Conservation (phyloP, 2,329 filamentous ascomycete genomes). For the Microcera coccophila region DNA sequence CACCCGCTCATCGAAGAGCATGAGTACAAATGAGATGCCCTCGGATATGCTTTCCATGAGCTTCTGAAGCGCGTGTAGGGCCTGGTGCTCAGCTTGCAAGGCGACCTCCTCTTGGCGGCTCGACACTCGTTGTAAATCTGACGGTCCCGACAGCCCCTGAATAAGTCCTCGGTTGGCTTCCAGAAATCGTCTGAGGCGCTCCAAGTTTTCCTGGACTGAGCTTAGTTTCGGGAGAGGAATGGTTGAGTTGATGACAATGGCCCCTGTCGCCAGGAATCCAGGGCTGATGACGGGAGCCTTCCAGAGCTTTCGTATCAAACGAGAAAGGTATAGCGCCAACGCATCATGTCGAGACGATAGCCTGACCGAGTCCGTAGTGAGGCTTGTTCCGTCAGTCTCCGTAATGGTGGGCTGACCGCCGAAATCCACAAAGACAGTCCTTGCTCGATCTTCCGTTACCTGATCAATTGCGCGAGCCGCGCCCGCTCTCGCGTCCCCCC, state of each 20-base stretch:
- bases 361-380: constrained; percentile 75
- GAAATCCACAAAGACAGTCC: constrained; percentile 85
- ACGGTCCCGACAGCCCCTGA: constrained; percentile 86
- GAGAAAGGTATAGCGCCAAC: constrained; percentile 79
- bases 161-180: constrained; percentile 86
- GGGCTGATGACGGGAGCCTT: constrained; percentile 67
- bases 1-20: constrained; percentile 90
- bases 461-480: constrained; percentile 78
- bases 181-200: constrained; percentile 76
- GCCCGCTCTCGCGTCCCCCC: constrained; percentile 67
- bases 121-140: constrained; percentile 71
- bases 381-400: constrained; percentile 67
- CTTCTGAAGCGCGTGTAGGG: constrained; percentile 78
- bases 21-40: constrained; percentile 91
- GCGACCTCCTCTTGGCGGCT: constrained; percentile 89
- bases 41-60: constrained; percentile 90
- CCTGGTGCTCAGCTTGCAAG: constrained; percentile 89
- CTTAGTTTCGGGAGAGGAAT: constrained; percentile 66
- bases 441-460: constrained; percentile 77
- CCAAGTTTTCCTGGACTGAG: constrained; percentile 74
- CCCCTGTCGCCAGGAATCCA: constrained; percentile 50
- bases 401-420: constrained; percentile 83
- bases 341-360: constrained; percentile 89
- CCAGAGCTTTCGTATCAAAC: constrained; percentile 88
- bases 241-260: constrained; percentile 61